Base-by-base conservation (phyloP, 768 basidiomycete genomes). In the Termitomyces sp. region DNA sequence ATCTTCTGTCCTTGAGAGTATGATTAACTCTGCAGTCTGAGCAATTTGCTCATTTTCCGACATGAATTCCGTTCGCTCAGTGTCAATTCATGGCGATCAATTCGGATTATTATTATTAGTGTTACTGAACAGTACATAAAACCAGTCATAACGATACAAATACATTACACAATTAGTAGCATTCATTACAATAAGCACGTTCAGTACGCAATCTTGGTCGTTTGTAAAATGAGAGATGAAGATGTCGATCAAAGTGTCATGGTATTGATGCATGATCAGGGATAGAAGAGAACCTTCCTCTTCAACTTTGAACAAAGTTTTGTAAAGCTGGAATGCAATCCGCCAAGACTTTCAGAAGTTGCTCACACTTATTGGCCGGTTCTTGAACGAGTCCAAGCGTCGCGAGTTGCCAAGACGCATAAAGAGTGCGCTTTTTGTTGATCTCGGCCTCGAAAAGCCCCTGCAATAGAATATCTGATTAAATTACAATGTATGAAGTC, bases 261-360 rank as follows among this genome's bases (percentile, higher is more conserved):
- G 2, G 26, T 5, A 33, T 33, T 18, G 33, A 0, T 26, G 30
- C 28, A 16, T 33, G 5, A 23, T 14, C 23, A 3, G 16, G 20
- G 6, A 4, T 2, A 14, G 32, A 32, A 12, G 20, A 9, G 4
- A 23, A 7, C 32, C 8, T 9, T 32, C 28, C 26, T 41, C 28
- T 41, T 53, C 16, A 4, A 33, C 26, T 1, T 20, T 60, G 49
- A 23, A 57, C 18, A n/a, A 55, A 38, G 10, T 57, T 41, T 20
- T 60, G 58, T 26, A 66, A 26, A 6, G 57, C 61, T 3, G 66
- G 64, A 28, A 64, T 61, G 44, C 55, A 65, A 5, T 63, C 57
- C 14, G 40, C 38, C 56, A 67, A 53, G 32, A 61, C 16, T 13
- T 38, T 5, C 4, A 41, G 10, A 36, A 67, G 53, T 5, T 61